Evolutionary conservation across 805 yeast genomes (phyloP).

Genomic region (Wickerhamiella nectarea): DNA sequence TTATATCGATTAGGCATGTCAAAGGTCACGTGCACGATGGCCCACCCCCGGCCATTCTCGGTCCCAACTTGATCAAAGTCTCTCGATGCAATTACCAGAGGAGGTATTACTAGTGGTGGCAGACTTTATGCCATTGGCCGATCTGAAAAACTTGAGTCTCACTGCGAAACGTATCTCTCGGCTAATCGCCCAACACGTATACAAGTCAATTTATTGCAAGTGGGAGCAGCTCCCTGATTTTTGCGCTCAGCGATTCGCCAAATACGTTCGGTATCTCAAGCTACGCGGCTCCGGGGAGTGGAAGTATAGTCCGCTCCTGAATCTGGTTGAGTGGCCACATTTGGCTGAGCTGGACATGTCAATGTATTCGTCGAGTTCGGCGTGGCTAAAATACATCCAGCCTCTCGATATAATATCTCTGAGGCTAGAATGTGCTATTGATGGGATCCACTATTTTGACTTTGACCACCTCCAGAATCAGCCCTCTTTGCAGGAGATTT

Average conservation of each 20-base stretch:
- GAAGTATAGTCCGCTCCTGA: slow-evolving; percentile 13
- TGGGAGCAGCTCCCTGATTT: slow-evolving; percentile 3
- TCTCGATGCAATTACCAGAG: neutral
- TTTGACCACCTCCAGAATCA: slow-evolving; percentile 14
- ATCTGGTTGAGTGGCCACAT: slow-evolving; percentile 2
- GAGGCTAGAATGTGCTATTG: slow-evolving; percentile 4
- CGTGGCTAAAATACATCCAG: slow-evolving; percentile 18
- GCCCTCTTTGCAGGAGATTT: slow-evolving; percentile 8
- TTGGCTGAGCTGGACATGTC: neutral
- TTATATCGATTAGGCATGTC: neutral
- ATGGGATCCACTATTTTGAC: slow-evolving; percentile 13
- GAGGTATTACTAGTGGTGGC: neutral
- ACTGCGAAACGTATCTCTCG: neutral
- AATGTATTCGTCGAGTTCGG: slow-evolving; percentile 12
- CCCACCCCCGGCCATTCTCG: too few relatives aligned
- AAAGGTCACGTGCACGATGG: too few relatives aligned
- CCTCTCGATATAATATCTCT: slow-evolving; percentile 4
- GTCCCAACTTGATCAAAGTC: too few relatives aligned
- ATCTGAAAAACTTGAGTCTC: neutral
- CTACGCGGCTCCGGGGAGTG: slow-evolving; percentile 14
- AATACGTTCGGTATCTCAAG: neutral
- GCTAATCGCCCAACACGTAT: neutral
- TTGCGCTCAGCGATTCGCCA: neutral
- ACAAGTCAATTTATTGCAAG: neutral
- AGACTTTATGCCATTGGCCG: neutral